Base-by-base conservation (phyloP, 2,329 filamentous ascomycete genomes). In the Monosporascus sp. region DNA sequence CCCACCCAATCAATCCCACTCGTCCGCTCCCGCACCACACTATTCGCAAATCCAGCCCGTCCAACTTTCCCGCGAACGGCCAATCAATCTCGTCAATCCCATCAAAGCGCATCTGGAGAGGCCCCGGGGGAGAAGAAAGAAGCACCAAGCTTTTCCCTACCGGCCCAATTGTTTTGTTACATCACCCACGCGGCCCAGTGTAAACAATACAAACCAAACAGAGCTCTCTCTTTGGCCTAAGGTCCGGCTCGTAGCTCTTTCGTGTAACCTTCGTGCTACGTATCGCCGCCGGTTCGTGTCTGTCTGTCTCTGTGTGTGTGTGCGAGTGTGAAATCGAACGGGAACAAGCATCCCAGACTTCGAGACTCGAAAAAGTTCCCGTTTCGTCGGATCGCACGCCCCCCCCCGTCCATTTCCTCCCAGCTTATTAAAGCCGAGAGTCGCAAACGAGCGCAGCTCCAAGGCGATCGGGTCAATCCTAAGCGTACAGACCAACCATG, bases 401-500 rank as follows among this genome's bases (percentile, higher is more conserved):
- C 48, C 5, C 19, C 48, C n/a, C 24, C 14, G n/a, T 14, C 19
- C 37, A 19, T 35, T 20, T 35, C 11, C 48, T 14, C 35, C 17
- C 48, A 49, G 43, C 43, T 46, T 46, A 31, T 46, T 46, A 46
- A 19, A 27, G 24, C 43, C 43, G 43, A 46, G 20, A 46, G 43
- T 46, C 43, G 43, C 43, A 46, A 24, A 46, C 41, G 31, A 35
- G 31, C 9, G 31, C 31, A 35, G 31, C 31, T 35, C 31, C 31
- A 26, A 44, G 2, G 14, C 41, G 14, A 26, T 16, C 24, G 14
- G 22, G 26, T 46, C 17, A 46, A 31, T n/a, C 43, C 20, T 27
- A 22, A 46, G 43, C 24, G 43, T 46, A 46, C 22, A 46, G 43
- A 46, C n/a, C 58, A 60, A 70, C 56, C 62, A 85, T 85, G 82